Evolutionary conservation across 176 grass and related monocot genomes (phyloP).

Genomic region (Saccharum officinarum): DNA sequence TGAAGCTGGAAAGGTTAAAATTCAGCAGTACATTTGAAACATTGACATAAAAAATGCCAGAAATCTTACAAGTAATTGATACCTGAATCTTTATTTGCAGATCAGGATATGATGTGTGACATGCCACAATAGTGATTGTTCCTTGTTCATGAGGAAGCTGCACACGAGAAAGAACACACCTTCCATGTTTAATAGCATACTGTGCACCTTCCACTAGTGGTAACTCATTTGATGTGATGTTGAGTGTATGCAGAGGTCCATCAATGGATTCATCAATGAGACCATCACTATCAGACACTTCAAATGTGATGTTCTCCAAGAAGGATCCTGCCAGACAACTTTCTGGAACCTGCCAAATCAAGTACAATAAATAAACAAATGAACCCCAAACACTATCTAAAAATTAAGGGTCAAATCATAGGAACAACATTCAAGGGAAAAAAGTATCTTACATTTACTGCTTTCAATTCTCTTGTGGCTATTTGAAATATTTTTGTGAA

Average conservation of each 20-base stretch:
- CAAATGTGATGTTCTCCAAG: constrained; percentile 37
- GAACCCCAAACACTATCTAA: neutral
- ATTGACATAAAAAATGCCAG: neutral
- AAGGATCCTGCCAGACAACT: constrained; percentile 6
- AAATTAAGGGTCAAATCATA: neutral
- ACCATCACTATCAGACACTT: constrained; percentile 24
- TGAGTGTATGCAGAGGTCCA: constrained; percentile 33
- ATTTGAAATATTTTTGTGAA: constrained; percentile 29
- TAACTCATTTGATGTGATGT: constrained; percentile 22
- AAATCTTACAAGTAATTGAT: neutral
- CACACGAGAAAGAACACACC: constrained; percentile 32
- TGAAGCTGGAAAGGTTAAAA: constrained; percentile 26
- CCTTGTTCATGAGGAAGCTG: constrained; percentile 26
- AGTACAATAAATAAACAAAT: neutral
- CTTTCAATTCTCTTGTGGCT: constrained; percentile 25
- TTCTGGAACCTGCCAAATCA: constrained; percentile 33
- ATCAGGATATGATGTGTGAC: constrained; percentile 28
- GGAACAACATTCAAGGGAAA: neutral
- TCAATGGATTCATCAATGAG: constrained; percentile 38
- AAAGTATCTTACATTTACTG: constrained; percentile 29
- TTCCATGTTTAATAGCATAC: constrained; percentile 44
- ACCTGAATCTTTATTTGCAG: constrained; percentile 21
- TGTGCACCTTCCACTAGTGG: constrained; percentile 27
- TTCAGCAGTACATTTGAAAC: constrained; percentile 5
- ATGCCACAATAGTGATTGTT: constrained; percentile 29